These are phyloP conservation scores for Xylaria sp. DNA, from an alignment of 2,329 filamentous ascomycete genomes.

Conservation along the genomic window DNA sequence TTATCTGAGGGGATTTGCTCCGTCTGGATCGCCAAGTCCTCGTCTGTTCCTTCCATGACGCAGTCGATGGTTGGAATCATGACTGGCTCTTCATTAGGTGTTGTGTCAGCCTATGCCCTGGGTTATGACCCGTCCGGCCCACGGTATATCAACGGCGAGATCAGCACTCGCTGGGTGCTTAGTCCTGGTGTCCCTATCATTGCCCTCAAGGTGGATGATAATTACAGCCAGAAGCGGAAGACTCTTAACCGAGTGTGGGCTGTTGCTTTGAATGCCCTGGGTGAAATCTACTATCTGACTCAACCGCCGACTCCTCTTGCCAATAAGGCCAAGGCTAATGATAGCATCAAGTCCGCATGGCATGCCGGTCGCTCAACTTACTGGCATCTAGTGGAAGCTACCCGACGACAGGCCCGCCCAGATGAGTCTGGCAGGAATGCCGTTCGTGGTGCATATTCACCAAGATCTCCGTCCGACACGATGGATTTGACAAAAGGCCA, in stretches of 20 bases:
- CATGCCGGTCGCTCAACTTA: constrained; percentile 74
- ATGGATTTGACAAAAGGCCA: constrained; percentile 74
- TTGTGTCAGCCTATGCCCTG: constrained; percentile 81
- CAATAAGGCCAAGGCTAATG: constrained; percentile 53
- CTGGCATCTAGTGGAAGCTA: constrained; percentile 81
- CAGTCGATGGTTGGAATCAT: constrained; percentile 81
- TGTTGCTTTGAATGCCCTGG: constrained; percentile 90
- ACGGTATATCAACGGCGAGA: constrained; percentile 70
- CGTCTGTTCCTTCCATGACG: constrained; percentile 70
- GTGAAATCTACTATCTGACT: constrained; percentile 85
- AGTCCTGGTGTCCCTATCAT: constrained; percentile 93
- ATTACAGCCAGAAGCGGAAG: constrained; percentile 72
- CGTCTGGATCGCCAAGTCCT: constrained; percentile 89
- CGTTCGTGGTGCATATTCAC: constrained; percentile 76
- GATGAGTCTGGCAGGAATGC: constrained; percentile 73
- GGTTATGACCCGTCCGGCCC: constrained; percentile 61
- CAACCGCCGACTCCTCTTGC: constrained; percentile 64
- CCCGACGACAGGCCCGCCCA: constrained; percentile 69
- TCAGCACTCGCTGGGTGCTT: constrained; percentile 86
- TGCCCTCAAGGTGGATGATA: constrained; percentile 80
- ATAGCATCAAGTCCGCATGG: constrained; percentile 73
- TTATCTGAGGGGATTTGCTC: constrained; percentile 72
- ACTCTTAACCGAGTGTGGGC: constrained; percentile 78
- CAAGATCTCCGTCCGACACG: constrained; percentile 73
- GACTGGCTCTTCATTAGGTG: constrained; percentile 79